These are phyloP conservation scores for Coemansia sp. DNA, from an alignment of 192 early-diverging fungal genomes.

Conservation along the genomic window DNA sequence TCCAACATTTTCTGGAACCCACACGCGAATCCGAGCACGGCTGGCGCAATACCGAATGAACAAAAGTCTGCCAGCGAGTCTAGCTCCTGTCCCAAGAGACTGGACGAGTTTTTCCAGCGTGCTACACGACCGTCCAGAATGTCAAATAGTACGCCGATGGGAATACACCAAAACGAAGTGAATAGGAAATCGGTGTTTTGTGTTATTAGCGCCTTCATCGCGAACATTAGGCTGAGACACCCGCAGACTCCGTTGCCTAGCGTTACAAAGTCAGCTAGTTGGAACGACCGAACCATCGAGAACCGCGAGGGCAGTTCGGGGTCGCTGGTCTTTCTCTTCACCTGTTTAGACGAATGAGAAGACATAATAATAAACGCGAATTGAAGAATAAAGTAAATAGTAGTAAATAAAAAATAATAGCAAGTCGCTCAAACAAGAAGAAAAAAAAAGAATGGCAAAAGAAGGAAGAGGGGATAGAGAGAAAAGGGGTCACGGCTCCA, in stretches of 20 bases:
- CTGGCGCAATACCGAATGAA: slow-evolving; percentile 81
- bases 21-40: slow-evolving; percentile 80
- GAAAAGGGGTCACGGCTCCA: neutral
- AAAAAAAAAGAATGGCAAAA: slow-evolving; percentile 3
- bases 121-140: slow-evolving; percentile 82
- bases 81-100: slow-evolving; percentile 85
- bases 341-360: slow-evolving; percentile 11
- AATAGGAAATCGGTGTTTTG: slow-evolving; percentile 66
- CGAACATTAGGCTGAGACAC: slow-evolving; percentile 70
- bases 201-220: slow-evolving; percentile 71
- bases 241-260: slow-evolving; percentile 86
- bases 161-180: slow-evolving; percentile 69
- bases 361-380: neutral
- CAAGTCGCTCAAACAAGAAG: neutral
- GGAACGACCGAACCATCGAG: slow-evolving; percentile 67
- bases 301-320: slow-evolving; percentile 51
- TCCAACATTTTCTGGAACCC: slow-evolving; percentile 87
- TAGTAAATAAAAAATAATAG: neutral
- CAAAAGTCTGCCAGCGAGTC: slow-evolving; percentile 87
- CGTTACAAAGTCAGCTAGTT: slow-evolving; percentile 85
- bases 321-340: slow-evolving; percentile 49
- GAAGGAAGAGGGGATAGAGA: neutral
- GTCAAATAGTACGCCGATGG: slow-evolving; percentile 72
- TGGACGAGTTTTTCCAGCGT: slow-evolving; percentile 75
- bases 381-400: neutral